A percentile compares a stretch with the other conserved stretches of the same genome.
Evolutionary conservation across 2,329 filamentous ascomycete genomes (phyloP).

Genomic region (Setomelanomma holmii): DNA sequence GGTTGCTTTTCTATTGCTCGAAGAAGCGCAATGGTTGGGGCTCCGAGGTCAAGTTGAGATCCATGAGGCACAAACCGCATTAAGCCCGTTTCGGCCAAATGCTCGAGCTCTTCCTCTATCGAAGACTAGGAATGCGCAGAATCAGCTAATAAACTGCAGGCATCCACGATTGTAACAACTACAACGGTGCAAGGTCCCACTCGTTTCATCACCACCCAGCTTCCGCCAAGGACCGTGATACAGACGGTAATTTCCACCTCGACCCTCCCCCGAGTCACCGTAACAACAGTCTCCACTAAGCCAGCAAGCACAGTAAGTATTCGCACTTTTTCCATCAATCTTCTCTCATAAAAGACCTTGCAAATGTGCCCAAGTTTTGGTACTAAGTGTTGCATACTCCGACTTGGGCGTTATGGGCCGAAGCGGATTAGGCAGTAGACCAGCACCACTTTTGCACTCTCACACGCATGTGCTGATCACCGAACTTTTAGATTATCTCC

Average conservation of each 20-base stretch:
- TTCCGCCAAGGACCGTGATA: constrained; percentile 20
- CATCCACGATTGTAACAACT: constrained; percentile 20
- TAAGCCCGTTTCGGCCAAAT: too few relatives aligned
- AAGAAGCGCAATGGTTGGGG: too few relatives aligned
- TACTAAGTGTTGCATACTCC: too few relatives aligned
- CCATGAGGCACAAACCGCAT: too few relatives aligned
- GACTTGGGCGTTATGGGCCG: too few relatives aligned
- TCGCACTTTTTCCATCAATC: not conserved
- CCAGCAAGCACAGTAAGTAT: not conserved
- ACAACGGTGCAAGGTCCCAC: constrained; percentile 24
- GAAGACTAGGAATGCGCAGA: too few relatives aligned
- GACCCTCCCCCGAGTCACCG: constrained; percentile 13
- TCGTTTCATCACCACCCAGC: constrained; percentile 17
- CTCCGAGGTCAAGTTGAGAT: too few relatives aligned
- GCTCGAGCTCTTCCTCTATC: too few relatives aligned
- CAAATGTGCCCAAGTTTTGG: too few relatives aligned
- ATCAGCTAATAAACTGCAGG: not conserved
- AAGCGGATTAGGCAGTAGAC: too few relatives aligned
- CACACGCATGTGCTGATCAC: not conserved
- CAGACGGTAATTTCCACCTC: constrained; percentile 31
- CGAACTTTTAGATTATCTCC: not conserved
- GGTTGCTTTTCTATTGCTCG: not conserved
- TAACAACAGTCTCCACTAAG: constrained; percentile 3
- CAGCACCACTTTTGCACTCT: too few relatives aligned
- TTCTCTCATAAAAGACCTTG: too few relatives aligned